Percentiles rank a stretch among this genome's conserved stretches.
Evolutionary conservation across 78 protist genomes (phyloP).

Genomic region (Dictyostelium firmibasis): DNA sequence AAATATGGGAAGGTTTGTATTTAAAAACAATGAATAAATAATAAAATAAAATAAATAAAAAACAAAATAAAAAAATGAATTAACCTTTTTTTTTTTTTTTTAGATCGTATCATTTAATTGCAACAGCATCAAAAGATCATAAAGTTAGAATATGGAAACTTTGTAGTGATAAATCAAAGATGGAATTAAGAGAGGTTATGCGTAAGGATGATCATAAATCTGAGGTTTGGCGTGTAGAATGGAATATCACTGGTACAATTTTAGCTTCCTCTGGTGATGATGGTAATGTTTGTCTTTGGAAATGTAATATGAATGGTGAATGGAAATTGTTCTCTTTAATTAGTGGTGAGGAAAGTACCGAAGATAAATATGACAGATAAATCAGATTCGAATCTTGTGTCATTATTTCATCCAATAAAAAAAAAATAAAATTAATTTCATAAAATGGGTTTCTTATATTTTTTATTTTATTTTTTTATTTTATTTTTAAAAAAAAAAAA

Average conservation of each 20-base stretch:
- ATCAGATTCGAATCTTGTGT: too few species aligned
- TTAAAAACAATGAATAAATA: too few species aligned
- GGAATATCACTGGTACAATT: conserved; percentile 96
- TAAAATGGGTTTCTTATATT: too few species aligned
- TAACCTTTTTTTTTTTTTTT: not conserved
- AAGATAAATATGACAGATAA: conserved; percentile 15
- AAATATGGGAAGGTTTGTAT: conserved; percentile 78
- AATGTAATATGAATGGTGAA: conserved; percentile 76
- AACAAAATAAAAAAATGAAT: not conserved
- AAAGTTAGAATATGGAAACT: conserved; percentile 80
- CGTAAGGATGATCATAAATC: conserved; percentile 45
- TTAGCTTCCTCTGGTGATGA: conserved; percentile 94
- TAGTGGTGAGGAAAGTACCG: conserved; percentile 25
- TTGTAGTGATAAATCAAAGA: conserved; percentile 5
- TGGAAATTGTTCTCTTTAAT: conserved; percentile 73
- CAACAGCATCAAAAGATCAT: conserved; percentile 86
- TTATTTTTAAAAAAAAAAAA: too few species aligned
- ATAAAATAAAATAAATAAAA: not conserved
- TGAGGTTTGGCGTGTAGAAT: conserved; percentile 88
- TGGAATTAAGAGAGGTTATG: conserved; percentile 41
- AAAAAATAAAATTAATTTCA: too few species aligned
- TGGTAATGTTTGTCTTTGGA: conserved; percentile 90
- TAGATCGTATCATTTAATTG: conserved; percentile 83
- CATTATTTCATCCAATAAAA: not conserved
- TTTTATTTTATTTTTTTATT: not conserved